A percentile compares a stretch with the other conserved stretches of the same genome.
These are phyloP conservation scores for Dendrostoma leiphaemia DNA, from an alignment of 2,329 filamentous ascomycete species.

Conservation along the genomic window DNA sequence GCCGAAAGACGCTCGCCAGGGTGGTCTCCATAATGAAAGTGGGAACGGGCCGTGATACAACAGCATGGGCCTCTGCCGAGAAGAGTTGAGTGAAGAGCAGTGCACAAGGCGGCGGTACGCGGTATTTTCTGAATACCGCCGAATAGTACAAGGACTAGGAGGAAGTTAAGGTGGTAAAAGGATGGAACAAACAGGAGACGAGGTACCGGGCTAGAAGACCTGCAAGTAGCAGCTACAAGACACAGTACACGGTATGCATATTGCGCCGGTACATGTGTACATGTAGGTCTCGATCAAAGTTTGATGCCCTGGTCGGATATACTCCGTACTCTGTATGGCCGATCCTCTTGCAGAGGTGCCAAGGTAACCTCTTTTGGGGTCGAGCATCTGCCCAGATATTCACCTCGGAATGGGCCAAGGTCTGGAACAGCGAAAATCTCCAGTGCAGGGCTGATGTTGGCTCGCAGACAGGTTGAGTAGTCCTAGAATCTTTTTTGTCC, in stretches of 20 bases:
- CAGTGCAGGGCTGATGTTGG: background rate
- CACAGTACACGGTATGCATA: background rate
- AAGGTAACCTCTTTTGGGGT: background rate
- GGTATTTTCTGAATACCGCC: background rate
- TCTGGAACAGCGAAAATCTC: background rate
- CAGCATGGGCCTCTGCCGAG: background rate
- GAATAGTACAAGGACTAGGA: background rate
- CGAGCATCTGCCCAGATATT: background rate
- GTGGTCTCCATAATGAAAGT: background rate
- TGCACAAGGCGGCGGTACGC: background rate
- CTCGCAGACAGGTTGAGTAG: too few species aligned
- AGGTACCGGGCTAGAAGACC: background rate
- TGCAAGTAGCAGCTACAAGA: background rate
- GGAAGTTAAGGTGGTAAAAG: background rate
- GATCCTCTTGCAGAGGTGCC: background rate
- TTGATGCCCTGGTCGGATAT: background rate
- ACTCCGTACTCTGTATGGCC: too few species aligned
- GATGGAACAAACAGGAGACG: background rate
- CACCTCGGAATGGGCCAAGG: background rate
- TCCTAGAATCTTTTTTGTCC: too few species aligned
- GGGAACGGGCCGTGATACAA: background rate
- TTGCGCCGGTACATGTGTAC: background rate
- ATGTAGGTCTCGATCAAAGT: background rate
- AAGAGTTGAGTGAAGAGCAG: background rate
- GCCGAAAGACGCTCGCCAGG: conserved; percentile 8